A percentile compares a stretch with the other conserved stretches of the same genome.
Evolutionary conservation across 805 yeast species (phyloP).

Genomic region (Suhomyces xylopsoci): DNA sequence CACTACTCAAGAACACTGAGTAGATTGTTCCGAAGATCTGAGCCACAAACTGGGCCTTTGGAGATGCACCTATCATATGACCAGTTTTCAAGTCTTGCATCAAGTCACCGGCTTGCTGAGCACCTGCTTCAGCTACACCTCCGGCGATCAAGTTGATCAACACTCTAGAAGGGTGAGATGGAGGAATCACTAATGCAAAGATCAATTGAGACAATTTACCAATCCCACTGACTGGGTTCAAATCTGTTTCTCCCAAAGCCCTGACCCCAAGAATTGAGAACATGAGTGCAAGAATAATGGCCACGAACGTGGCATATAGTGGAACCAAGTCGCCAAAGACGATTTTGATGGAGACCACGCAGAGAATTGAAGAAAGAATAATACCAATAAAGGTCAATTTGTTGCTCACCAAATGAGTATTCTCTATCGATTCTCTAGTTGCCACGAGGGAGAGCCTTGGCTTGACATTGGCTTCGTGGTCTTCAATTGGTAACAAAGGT

Average conservation of each 20-base stretch:
- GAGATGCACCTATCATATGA: conserved; percentile 85
- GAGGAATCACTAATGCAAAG: conserved; percentile 79
- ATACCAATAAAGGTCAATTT: conserved; percentile 59
- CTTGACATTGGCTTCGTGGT: neutral
- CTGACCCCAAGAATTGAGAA: conserved; percentile 85
- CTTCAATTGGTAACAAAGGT: neutral
- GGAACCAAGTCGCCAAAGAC: conserved; percentile 77
- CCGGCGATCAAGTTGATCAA: conserved; percentile 89
- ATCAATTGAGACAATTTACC: conserved; percentile 90
- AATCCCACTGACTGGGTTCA: conserved; percentile 95
- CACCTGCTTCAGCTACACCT: conserved; percentile 97
- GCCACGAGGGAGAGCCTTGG: neutral
- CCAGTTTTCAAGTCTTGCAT: conserved; percentile 98
- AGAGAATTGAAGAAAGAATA: conserved; percentile 59
- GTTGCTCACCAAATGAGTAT: conserved; percentile 46
- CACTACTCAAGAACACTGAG: conserved; percentile 74
- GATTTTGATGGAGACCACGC: conserved; percentile 59
- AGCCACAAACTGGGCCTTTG: conserved; percentile 86
- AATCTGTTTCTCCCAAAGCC: conserved; percentile 94
- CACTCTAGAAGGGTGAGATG: conserved; percentile 73
- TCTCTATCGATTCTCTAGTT: conserved; percentile 31
- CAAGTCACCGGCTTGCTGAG: conserved; percentile 97
- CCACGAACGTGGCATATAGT: conserved; percentile 60
- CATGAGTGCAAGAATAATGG: conserved; percentile 71
- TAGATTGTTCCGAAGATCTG: conserved; percentile 85